phyloP scores from a whole-genome alignment of 192 early-diverging fungal genomes.

The Piromyces sp. region DNA sequence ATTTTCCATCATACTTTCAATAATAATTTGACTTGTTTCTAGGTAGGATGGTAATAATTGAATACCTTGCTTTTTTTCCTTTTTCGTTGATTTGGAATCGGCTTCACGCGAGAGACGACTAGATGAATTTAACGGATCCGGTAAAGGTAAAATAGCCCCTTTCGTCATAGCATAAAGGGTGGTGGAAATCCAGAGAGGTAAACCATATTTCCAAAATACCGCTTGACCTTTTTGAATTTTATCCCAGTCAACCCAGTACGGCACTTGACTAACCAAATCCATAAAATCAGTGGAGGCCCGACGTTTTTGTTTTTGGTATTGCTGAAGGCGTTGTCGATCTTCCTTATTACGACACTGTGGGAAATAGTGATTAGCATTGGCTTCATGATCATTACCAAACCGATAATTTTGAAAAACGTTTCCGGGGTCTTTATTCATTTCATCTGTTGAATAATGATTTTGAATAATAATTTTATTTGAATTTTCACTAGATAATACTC shows the following conservation, averaged over 20 bases:
- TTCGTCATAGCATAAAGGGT: not conserved
- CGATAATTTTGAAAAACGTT: no score
- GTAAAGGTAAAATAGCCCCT: not conserved
- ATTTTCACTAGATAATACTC: not conserved
- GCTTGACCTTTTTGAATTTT: not conserved
- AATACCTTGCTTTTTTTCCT: not conserved
- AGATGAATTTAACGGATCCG: not conserved
- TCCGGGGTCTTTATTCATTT: no score
- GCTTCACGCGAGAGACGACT: not conserved
- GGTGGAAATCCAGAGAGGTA: not conserved
- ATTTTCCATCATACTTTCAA: not conserved
- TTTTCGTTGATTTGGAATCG: not conserved
- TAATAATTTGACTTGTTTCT: not conserved
- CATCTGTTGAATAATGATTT: not conserved
- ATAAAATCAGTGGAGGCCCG: not conserved
- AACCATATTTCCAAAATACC: not conserved
- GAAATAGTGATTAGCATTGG: not conserved
- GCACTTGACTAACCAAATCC: not conserved
- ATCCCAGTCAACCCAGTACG: not conserved
- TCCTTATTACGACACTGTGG: not conserved
- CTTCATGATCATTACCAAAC: not conserved
- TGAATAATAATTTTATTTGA: not conserved
- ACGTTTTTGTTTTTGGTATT: not conserved
- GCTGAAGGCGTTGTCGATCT: not conserved
- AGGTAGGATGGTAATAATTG: not conserved